phyloP scores from a whole-genome alignment of 2,329 filamentous ascomycete species.

The Mollisiaceae sp. region DNA sequence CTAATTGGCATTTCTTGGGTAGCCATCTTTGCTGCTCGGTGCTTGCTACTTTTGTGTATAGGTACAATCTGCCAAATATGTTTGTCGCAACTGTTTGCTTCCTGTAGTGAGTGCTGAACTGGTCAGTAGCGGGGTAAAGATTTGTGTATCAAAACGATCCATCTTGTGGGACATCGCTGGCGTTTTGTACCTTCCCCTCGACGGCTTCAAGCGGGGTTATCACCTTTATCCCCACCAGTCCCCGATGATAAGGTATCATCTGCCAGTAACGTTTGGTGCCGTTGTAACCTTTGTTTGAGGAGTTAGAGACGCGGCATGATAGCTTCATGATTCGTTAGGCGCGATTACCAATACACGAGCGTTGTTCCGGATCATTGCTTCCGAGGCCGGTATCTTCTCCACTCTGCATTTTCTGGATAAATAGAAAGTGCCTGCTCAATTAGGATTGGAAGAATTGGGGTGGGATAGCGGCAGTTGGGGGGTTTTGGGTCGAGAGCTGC shows the following conservation, averaged over 20 bases:
- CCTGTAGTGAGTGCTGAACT: neutral
- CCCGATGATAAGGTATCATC: neutral
- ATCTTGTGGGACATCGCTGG: neutral
- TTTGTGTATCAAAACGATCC: neutral
- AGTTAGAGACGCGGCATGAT: neutral
- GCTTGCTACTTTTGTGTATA: neutral
- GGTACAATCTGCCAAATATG: neutral
- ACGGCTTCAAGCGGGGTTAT: conserved; percentile 20
- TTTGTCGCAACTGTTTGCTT: neutral
- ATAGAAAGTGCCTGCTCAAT: neutral
- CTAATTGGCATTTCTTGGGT: conserved; percentile 22
- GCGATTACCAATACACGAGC: neutral
- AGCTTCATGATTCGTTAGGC: neutral
- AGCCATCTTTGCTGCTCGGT: conserved; percentile 8
- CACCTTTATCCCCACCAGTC: neutral
- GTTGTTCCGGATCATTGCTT: neutral
- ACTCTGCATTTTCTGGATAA: neutral
- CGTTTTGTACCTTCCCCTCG: conserved; percentile 11
- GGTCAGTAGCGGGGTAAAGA: neutral
- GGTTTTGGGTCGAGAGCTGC: neutral
- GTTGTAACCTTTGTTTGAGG: neutral
- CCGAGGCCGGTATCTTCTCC: neutral
- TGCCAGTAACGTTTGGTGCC: neutral
- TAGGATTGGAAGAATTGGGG: neutral
- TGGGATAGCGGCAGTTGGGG: neutral